Evolutionary conservation across 148 eudicot genomes (phyloP).

Genomic region (Spergularia bocconei): DNA sequence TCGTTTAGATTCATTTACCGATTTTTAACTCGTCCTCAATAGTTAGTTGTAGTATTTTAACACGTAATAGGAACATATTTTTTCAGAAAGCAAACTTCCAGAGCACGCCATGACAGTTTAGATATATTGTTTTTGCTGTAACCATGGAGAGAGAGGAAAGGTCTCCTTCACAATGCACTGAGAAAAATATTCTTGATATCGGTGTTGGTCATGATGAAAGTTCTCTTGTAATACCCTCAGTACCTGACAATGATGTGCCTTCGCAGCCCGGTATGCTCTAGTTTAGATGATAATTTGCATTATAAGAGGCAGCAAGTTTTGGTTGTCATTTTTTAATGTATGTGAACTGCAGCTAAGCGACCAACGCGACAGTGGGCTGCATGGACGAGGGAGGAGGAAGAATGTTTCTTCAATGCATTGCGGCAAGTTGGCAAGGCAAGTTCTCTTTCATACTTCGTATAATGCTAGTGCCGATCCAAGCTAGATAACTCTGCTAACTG

Average conservation of each 20-base stretch:
- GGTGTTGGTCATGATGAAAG: constrained; percentile 17
- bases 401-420: constrained; percentile 86
- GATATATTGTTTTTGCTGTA: constrained; percentile 20
- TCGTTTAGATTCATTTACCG: not conserved
- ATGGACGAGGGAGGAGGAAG: constrained; percentile 99
- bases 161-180: constrained; percentile 21
- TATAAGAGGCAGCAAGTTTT: constrained; percentile 1
- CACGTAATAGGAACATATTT: no score
- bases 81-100: constrained; percentile 1
- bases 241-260: constrained; percentile 23
- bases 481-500: constrained; percentile 20
- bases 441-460: constrained; percentile 4
- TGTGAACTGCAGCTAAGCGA: constrained; percentile 51
- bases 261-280: constrained; percentile 32
- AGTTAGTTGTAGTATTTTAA: not conserved
- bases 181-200: constrained; percentile 25
- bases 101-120: constrained; percentile 21
- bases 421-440: constrained; percentile 99
- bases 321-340: constrained; percentile 20
- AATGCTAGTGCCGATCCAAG: not conserved
- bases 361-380: constrained; percentile 98
- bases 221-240: constrained; percentile 25
- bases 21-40: not conserved
- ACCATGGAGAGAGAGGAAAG: constrained; percentile 37
- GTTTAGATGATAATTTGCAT: constrained; percentile 14